Conservation (phyloP, 2,329 filamentous ascomycete genomes). For the Cercospora beticola region DNA sequence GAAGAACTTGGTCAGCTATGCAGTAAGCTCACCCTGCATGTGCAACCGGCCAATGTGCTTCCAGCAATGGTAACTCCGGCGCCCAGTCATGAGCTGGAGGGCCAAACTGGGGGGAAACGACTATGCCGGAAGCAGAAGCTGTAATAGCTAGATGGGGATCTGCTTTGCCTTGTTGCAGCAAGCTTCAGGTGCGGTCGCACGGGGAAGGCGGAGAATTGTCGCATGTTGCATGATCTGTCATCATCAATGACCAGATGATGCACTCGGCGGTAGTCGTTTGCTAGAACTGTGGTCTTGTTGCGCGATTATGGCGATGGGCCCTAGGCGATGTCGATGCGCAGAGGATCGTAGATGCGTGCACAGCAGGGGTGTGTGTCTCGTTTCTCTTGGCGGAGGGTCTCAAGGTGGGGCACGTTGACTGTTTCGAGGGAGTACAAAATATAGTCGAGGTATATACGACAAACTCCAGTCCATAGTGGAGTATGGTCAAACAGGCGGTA, state of each 20-base stretch:
- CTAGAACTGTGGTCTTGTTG: not conserved
- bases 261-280: not conserved
- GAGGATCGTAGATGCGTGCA: not conserved
- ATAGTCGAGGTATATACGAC: not conserved
- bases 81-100: not conserved
- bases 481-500: too few species aligned
- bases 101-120: not conserved
- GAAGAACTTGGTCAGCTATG: not conserved
- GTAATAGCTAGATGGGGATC: not conserved
- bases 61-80: not conserved
- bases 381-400: not conserved
- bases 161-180: conserved; percentile 2
- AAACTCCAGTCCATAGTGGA: too few species aligned
- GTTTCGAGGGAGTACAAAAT: not conserved
- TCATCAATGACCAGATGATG: not conserved
- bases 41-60: not conserved
- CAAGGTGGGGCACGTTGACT: not conserved
- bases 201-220: not conserved
- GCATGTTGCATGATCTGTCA: not conserved
- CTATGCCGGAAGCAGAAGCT: not conserved
- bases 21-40: not conserved
- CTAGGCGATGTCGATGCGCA: not conserved
- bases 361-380: not conserved
- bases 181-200: not conserved
- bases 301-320: not conserved